Conservation (phyloP, 176 grass and related monocot genomes). For the barley (Hordeum vulgare) region DNA sequence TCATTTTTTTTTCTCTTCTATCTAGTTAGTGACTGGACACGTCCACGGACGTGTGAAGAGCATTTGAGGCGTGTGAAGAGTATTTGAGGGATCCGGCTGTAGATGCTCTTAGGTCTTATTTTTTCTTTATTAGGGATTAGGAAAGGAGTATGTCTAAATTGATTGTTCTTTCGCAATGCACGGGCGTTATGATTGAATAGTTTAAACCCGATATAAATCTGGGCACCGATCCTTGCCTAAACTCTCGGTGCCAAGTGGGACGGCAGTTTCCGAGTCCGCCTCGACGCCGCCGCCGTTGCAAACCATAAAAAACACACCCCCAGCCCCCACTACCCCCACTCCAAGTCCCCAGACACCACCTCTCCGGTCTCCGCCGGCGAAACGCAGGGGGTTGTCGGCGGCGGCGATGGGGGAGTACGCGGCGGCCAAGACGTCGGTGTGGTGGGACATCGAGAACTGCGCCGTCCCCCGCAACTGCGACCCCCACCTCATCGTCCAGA, state of each 20-base stretch:
- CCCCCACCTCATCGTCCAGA: slow-evolving; percentile 79
- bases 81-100: no score
- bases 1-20: no score
- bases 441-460: slow-evolving; percentile 99
- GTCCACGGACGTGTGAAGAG: no score
- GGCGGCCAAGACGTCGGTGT: slow-evolving; percentile 78
- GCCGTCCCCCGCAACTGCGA: slow-evolving; percentile 58
- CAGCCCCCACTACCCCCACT: neutral
- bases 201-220: neutral
- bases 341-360: neutral
- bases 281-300: slow-evolving; percentile 3
- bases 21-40: no score
- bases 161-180: no score
- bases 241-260: neutral
- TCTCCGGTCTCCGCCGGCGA: slow-evolving; percentile 16
- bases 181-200: no score
- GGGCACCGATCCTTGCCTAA: neutral
- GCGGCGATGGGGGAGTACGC: slow-evolving; percentile 46
- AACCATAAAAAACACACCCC: neutral
- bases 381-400: slow-evolving; percentile 8
- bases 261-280: slow-evolving; percentile 2
- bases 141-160: no score
- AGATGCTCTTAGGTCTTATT: no score
- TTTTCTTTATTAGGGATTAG: no score
- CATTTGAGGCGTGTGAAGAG: no score